phyloP scores from a whole-genome alignment of 345 rosid genomes.

The Rubroshorea leprosula region DNA sequence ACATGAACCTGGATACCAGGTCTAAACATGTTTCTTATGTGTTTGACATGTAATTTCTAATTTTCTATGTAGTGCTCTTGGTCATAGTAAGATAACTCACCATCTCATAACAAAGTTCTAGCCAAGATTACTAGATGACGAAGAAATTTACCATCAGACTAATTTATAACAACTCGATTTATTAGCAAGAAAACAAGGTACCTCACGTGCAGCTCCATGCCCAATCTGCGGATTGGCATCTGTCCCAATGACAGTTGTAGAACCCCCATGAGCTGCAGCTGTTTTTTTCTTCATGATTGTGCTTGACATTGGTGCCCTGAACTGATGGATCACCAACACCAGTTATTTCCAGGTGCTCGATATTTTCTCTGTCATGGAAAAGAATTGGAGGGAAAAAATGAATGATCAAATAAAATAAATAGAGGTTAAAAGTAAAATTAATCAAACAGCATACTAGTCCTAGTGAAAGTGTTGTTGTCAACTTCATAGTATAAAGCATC shows the following conservation, averaged over 20 bases:
- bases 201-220: constrained; percentile 99
- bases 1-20: no score
- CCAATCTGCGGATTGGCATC: constrained; percentile 98
- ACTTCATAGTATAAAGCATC: no score
- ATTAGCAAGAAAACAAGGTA: constrained; percentile 18
- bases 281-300: constrained; percentile 75
- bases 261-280: constrained; percentile 76
- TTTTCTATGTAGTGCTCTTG: no score
- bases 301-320: constrained; percentile 81
- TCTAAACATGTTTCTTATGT: no score
- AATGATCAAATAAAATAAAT: neutral
- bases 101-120: no score
- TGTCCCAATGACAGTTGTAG: constrained; percentile 93
- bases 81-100: no score
- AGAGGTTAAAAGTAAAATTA: neutral
- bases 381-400: neutral
- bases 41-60: no score
- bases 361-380: constrained; percentile 85
- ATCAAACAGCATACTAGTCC: no score
- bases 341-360: constrained; percentile 95
- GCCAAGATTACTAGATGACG: no score
- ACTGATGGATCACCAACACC: constrained; percentile 99
- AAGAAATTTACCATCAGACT: neutral
- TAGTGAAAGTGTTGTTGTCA: no score
- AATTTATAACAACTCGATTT: no score